Evolutionary conservation across 169 alveolate genomes (phyloP), one percentile per base, ranked within the genome.

Genomic region (Theileria luwenshuni): DNA sequence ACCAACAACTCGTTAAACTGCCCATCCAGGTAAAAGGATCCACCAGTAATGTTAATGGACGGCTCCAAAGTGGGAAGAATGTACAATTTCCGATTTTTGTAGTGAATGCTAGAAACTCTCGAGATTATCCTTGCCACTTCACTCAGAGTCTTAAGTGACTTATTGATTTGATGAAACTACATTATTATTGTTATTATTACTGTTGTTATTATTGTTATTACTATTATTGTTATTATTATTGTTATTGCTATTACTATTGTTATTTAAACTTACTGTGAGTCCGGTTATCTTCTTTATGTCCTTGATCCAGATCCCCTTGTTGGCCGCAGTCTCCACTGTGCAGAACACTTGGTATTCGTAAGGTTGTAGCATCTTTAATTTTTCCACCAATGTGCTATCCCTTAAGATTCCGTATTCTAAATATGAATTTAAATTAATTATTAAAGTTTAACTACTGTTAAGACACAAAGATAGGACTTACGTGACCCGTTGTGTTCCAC

Each of bases 281-380:
- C 93, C 95, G 60, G 96, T 92, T 49, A 83, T 83, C 85, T 93
- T 94, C 64, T 95, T 81, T 27, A 94, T 83, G 77, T 94, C 97
- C 6, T 96, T 96, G 23, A 97, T 93, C 97, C 97, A 94, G 27
- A 93, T 92, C 52, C 97, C 96, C 56, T 90, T 88, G 51, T 89
- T 92, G 6, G 96, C 97, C 27, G 97, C 96, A 25, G 91, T 85
- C 76, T 94, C 97, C 43, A 94, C 91, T 60, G 94, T 90, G 61
- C 96, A 93, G 83, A 83, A 94, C 5, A 94, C 93, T 38, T 84
- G 79, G 85, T 93, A 94, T 72, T 94, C 97, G 42, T 83, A 85
- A 51, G 87, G 92, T 47, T 93, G 90, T 51, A 94, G 90, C 62
- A 84, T 85, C 75, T 91, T 79, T 56, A 94, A 80, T 62, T 89